These are phyloP conservation scores for Nadsonia commutata DNA, from an alignment of 1,139 yeast genomes.

Conservation along the genomic window DNA sequence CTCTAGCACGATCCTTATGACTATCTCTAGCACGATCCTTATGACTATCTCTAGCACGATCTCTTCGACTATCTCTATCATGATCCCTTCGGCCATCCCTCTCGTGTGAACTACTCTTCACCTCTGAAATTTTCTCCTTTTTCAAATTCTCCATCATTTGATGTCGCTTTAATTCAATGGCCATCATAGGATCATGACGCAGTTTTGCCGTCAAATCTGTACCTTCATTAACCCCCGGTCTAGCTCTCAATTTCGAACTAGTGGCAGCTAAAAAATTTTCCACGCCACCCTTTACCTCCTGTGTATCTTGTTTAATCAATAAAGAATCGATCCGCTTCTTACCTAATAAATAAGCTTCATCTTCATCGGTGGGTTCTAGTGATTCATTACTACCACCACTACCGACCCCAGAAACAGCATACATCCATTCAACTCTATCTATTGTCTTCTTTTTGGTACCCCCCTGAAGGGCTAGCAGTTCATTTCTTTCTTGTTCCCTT, in stretches of 20 bases:
- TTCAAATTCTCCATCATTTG: background rate
- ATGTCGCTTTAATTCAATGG: slow-evolving; percentile 1
- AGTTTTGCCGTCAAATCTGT: background rate
- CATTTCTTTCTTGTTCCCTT: slow-evolving; percentile 48
- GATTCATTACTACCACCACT: slow-evolving; percentile 8
- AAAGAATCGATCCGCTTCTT: slow-evolving; percentile 30
- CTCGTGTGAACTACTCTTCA: slow-evolving; percentile 1
- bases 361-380: slow-evolving; percentile 16
- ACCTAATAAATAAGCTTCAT: slow-evolving; percentile 38
- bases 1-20: slow-evolving; percentile 4
- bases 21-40: slow-evolving; percentile 5
- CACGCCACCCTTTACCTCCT: slow-evolving; percentile 7
- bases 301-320: slow-evolving; percentile 10
- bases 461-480: slow-evolving; percentile 40
- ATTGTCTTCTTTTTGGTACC: slow-evolving; percentile 31
- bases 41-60: slow-evolving; percentile 4
- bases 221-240: background rate
- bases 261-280: slow-evolving; percentile 3
- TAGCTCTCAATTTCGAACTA: background rate
- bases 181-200: slow-evolving; percentile 6
- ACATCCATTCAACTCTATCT: slow-evolving; percentile 74
- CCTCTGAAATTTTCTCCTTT: background rate
- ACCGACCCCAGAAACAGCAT: slow-evolving; percentile 31
- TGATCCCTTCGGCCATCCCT: background rate
- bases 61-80: slow-evolving; percentile 3